Conservation (phyloP, 75 land plant genomes). For the Cryptomeria japonica region DNA sequence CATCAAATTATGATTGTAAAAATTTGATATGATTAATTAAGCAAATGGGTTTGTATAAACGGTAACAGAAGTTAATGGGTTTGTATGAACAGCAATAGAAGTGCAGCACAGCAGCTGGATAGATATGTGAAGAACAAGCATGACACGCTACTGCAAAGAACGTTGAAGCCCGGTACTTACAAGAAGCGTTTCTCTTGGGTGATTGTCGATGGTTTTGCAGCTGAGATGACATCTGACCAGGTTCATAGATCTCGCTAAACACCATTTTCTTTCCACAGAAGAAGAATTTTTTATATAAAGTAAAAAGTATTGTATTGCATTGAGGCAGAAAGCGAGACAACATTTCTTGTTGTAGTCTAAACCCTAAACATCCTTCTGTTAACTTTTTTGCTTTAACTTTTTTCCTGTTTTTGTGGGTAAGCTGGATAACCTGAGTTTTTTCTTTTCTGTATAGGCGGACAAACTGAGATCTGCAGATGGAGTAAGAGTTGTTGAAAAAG, state of each 20-base stretch:
- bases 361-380: not conserved
- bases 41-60: not conserved
- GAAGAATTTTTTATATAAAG: too few species aligned
- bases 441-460: not conserved
- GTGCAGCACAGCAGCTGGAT: conserved; percentile 44
- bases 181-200: conserved; percentile 47
- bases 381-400: not conserved
- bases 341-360: not conserved
- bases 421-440: not conserved
- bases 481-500: conserved; percentile 3
- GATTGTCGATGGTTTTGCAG: conserved; percentile 61
- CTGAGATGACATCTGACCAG: conserved; percentile 52
- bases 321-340: too few species aligned
- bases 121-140: conserved; percentile 55
- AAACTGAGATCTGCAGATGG: conserved; percentile 6
- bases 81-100: conserved; percentile 7
- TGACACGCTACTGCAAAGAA: conserved; percentile 37
- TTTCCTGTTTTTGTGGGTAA: not conserved
- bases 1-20: too few species aligned
- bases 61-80: conserved; percentile 12
- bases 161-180: conserved; percentile 43
- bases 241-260: conserved; percentile 10
- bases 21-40: too few species aligned
- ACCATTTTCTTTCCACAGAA: too few species aligned
- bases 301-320: too few species aligned